phyloP scores from a whole-genome alignment of 768 basidiomycete genomes.

The Lactarius hatsudake region DNA sequence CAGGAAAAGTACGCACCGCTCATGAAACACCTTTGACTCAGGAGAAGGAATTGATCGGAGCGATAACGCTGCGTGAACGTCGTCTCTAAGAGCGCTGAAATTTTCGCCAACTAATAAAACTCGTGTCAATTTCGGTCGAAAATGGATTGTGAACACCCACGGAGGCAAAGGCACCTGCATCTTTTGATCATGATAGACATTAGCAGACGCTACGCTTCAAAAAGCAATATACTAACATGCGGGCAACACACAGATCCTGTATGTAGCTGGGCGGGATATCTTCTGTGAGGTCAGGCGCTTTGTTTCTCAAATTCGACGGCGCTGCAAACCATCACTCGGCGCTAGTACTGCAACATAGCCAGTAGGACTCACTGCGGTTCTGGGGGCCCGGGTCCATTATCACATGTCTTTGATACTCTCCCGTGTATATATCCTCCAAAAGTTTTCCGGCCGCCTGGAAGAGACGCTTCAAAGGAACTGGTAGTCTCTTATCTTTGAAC shows the following conservation, averaged over 20 bases:
- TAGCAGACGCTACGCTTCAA: neutral
- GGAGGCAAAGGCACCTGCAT: constrained; percentile 17
- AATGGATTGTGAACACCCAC: neutral
- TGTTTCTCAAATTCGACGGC: neutral
- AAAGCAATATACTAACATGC: constrained; percentile 9
- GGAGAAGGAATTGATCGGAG: neutral
- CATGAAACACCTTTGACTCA: constrained; percentile 5
- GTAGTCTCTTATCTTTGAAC: neutral
- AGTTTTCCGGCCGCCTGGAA: neutral
- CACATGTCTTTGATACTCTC: constrained; percentile 9
- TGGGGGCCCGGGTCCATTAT: neutral
- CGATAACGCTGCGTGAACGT: neutral
- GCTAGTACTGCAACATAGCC: neutral
- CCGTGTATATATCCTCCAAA: constrained; percentile 15
- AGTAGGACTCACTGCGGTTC: neutral
- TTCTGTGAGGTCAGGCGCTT: neutral
- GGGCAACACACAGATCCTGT: constrained; percentile 13
- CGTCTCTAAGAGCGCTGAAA: neutral
- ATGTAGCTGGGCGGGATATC: constrained; percentile 1
- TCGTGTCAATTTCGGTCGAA: neutral
- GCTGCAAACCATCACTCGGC: neutral
- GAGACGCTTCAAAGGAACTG: neutral
- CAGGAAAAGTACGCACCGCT: neutral
- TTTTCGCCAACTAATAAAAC: constrained; percentile 11
- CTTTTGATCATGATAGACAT: neutral